These are phyloP conservation scores for Nyctanthes arbortristis DNA, from an alignment of 257 asterid genomes.

Conservation along the genomic window DNA sequence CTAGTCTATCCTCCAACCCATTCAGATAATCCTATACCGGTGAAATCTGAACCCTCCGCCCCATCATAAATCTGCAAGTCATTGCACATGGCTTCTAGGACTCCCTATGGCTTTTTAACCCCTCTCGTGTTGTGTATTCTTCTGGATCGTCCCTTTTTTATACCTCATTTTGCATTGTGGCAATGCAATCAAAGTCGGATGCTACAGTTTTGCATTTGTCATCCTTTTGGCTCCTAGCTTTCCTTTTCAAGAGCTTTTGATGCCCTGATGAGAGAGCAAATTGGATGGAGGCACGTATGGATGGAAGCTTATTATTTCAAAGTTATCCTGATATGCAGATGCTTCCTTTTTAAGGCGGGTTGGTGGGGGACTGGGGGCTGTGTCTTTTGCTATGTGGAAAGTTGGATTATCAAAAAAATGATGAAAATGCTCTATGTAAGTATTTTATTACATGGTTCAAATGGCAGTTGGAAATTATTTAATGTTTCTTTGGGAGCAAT, in stretches of 20 bases:
- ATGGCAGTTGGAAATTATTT: constrained; percentile 19
- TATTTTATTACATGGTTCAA: constrained; percentile 19
- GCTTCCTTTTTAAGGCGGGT: constrained; percentile 37
- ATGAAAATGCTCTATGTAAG: constrained; percentile 24
- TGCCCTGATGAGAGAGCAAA: constrained; percentile 26
- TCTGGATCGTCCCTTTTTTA: constrained; percentile 20
- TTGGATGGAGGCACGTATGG: constrained; percentile 29
- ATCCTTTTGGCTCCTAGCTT: constrained; percentile 24
- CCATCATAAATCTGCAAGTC: constrained; percentile 43
- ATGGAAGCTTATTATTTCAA: constrained; percentile 29
- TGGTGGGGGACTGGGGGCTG: constrained; percentile 38
- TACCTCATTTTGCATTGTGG: constrained; percentile 25
- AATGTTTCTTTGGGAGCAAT: constrained; percentile 14
- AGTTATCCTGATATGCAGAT: constrained; percentile 31
- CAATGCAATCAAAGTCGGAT: constrained; percentile 43
- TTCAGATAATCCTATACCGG: constrained; percentile 44
- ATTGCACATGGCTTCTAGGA: constrained; percentile 40
- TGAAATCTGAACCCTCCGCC: constrained; percentile 67
- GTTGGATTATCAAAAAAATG: constrained; percentile 29
- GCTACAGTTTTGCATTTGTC: constrained; percentile 31
- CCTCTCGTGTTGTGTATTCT: constrained; percentile 26
- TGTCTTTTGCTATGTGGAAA: constrained; percentile 32
- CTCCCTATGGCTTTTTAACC: constrained; percentile 35
- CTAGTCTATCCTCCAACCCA: constrained; percentile 67
- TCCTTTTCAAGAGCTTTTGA: constrained; percentile 20